Percentiles rank a stretch among this genome's conserved stretches.
phyloP scores from a whole-genome alignment of 129 eudicot genomes.

The sunflower (Helianthus annuus) region DNA sequence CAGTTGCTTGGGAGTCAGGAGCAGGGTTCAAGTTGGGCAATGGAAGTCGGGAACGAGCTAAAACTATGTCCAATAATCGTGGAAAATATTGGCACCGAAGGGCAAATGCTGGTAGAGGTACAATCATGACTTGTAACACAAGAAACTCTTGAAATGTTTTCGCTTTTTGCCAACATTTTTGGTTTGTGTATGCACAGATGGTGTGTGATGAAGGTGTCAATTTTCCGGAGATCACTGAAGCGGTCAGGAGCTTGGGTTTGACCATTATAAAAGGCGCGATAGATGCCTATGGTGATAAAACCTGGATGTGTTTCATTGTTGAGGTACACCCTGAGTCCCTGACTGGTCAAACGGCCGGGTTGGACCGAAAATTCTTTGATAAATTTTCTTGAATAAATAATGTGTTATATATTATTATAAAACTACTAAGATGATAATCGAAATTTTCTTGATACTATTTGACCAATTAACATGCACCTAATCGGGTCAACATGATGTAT shows the following conservation, averaged over 20 bases:
- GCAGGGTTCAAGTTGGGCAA: constrained; percentile 94
- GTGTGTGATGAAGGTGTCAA: constrained; percentile 59
- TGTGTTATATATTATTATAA: background rate
- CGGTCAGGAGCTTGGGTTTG: constrained; percentile 75
- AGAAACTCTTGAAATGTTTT: background rate
- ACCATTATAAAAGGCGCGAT: constrained; percentile 77
- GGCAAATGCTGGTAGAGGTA: constrained; percentile 90
- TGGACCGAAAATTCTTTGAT: background rate
- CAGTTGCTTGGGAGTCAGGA: constrained; percentile 54
- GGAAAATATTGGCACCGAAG: constrained; percentile 67
- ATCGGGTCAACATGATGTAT: constrained; percentile 5
- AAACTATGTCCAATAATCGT: constrained; percentile 80
- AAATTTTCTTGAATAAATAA: background rate
- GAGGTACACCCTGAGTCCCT: constrained; percentile 49
- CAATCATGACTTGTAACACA: constrained; percentile 11
- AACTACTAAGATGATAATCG: background rate
- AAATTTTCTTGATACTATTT: too few species aligned
- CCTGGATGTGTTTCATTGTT: constrained; percentile 82
- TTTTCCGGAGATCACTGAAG: constrained; percentile 72
- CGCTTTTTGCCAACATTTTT: constrained; percentile 6
- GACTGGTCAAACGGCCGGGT: background rate
- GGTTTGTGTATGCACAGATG: constrained; percentile 51
- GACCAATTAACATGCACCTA: too few species aligned
- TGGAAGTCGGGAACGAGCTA: constrained; percentile 76
- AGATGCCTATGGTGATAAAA: constrained; percentile 66